Evolutionary conservation across 2,329 filamentous ascomycete species (phyloP).

Genomic region (Colletotrichum cordylinicola): DNA sequence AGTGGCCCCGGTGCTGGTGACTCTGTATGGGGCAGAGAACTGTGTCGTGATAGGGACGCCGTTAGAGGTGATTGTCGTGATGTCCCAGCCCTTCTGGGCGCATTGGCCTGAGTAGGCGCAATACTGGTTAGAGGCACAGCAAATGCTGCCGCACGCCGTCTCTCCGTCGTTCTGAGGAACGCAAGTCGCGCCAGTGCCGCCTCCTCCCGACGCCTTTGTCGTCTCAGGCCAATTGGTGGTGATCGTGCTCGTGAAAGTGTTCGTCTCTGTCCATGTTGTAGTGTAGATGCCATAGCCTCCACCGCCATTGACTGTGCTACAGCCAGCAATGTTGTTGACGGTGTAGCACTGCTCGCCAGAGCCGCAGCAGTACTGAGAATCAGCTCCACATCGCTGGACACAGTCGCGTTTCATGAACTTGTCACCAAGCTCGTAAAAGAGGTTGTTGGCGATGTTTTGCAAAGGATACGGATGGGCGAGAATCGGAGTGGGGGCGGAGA

Average conservation of each 20-base stretch:
- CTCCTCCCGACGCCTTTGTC: slow-evolving; percentile 38
- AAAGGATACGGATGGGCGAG: slow-evolving; percentile 53
- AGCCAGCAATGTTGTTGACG: slow-evolving; percentile 54
- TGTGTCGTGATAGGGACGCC: slow-evolving; percentile 58
- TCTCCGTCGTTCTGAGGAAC: slow-evolving; percentile 57
- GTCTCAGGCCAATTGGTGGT: slow-evolving; percentile 53
- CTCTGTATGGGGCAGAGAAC: slow-evolving; percentile 57
- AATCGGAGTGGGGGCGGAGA: slow-evolving; percentile 35
- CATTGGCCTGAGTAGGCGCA: slow-evolving; percentile 68
- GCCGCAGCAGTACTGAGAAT: slow-evolving; percentile 62
- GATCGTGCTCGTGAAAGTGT: slow-evolving; percentile 64
- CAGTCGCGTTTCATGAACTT: slow-evolving; percentile 57
- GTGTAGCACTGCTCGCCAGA: slow-evolving; percentile 58
- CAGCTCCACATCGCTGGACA: slow-evolving; percentile 57
- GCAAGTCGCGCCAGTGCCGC: slow-evolving; percentile 47
- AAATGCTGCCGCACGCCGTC: slow-evolving; percentile 70
- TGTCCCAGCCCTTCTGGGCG: slow-evolving; percentile 41
- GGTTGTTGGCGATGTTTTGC: slow-evolving; percentile 40
- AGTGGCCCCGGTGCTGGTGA: slow-evolving; percentile 58
- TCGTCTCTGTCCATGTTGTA: slow-evolving; percentile 66
- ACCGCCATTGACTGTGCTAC: slow-evolving; percentile 41
- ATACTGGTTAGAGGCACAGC: slow-evolving; percentile 74
- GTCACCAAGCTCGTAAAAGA: slow-evolving; percentile 52
- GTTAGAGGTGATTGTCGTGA: slow-evolving; percentile 49
- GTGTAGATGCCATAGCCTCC: slow-evolving; percentile 46